A percentile compares a stretch with the other conserved stretches of the same genome.
phyloP scores from a whole-genome alignment of 305 asterid genomes.

The Solanum hybrid region DNA sequence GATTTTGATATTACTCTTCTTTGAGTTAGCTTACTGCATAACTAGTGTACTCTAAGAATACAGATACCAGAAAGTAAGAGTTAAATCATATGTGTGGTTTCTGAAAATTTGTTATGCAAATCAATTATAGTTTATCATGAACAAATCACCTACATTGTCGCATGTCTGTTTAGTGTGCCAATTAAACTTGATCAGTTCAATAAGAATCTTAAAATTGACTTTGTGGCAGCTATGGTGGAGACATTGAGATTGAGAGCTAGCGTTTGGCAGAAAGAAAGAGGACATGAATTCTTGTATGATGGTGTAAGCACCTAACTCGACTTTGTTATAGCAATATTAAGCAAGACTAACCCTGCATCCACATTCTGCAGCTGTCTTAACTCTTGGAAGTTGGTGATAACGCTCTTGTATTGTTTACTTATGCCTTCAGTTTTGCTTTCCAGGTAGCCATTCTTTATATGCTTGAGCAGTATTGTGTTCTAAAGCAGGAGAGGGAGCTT shows the following conservation, averaged over 20 bases:
- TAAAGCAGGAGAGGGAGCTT: constrained; percentile 65
- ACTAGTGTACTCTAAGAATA: background rate
- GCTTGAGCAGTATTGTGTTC: constrained; percentile 59
- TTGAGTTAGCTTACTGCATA: background rate
- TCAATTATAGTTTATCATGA: background rate
- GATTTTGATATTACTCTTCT: background rate
- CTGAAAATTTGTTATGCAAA: background rate
- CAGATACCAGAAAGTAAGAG: background rate
- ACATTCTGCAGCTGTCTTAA: background rate
- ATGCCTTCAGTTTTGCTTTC: background rate
- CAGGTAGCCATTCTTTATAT: constrained; percentile 65
- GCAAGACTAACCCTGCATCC: background rate
- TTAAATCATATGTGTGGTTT: background rate
- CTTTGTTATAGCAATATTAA: background rate
- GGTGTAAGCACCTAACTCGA: constrained; percentile 45
- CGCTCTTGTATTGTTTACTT: background rate
- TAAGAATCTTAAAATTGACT: background rate
- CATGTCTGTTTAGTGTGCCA: background rate
- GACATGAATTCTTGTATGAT: constrained; percentile 57
- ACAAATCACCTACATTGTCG: background rate
- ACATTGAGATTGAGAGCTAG: constrained; percentile 46
- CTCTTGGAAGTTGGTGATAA: background rate
- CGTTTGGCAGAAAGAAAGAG: constrained; percentile 72
- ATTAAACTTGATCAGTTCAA: background rate
- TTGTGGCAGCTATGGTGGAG: constrained; percentile 60